Evolutionary conservation across 2,329 filamentous ascomycete species (phyloP).

Genomic region (Sclerotiophoma versabilis): DNA sequence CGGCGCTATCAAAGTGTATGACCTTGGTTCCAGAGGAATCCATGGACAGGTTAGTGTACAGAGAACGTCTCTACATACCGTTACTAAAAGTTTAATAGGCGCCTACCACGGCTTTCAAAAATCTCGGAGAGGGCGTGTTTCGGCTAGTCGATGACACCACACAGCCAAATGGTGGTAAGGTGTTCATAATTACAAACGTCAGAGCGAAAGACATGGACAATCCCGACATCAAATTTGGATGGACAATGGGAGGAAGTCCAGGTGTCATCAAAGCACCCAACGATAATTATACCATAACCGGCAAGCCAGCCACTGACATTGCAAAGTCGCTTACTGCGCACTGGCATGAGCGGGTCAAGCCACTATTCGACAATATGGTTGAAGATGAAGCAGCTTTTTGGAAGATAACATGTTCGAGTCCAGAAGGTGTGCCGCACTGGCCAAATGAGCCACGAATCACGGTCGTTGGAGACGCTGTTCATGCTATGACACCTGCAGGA

Average conservation of each 20-base stretch:
- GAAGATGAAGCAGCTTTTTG: conserved; percentile 67
- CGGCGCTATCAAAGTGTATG: conserved; percentile 67
- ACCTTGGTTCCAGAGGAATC: conserved; percentile 69
- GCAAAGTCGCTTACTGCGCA: conserved; percentile 61
- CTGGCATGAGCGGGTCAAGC: conserved; percentile 64
- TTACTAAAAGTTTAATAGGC: too few species aligned
- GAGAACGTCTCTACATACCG: too few species aligned
- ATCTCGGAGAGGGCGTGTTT: conserved; percentile 69
- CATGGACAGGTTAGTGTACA: too few species aligned
- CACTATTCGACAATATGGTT: conserved; percentile 66
- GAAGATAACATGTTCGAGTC: conserved; percentile 70
- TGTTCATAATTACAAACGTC: conserved; percentile 70
- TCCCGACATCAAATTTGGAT: conserved; percentile 64
- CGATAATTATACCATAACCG: conserved; percentile 66
- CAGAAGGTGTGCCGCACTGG: conserved; percentile 67
- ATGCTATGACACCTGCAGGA: conserved; percentile 57
- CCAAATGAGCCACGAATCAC: conserved; percentile 61
- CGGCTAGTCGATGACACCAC: conserved; percentile 57
- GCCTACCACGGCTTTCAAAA: conserved; percentile 66
- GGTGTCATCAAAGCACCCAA: conserved; percentile 66
- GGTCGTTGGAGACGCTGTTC: conserved; percentile 55
- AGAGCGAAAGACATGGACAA: conserved; percentile 66
- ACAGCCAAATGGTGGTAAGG: conserved; percentile 52
- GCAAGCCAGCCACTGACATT: conserved; percentile 63
- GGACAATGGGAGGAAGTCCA: conserved; percentile 67